A percentile compares a stretch with the other conserved stretches of the same genome.
These are phyloP conservation scores for Myxozyma lipomycoides DNA, from an alignment of 805 yeast species.

Conservation along the genomic window DNA sequence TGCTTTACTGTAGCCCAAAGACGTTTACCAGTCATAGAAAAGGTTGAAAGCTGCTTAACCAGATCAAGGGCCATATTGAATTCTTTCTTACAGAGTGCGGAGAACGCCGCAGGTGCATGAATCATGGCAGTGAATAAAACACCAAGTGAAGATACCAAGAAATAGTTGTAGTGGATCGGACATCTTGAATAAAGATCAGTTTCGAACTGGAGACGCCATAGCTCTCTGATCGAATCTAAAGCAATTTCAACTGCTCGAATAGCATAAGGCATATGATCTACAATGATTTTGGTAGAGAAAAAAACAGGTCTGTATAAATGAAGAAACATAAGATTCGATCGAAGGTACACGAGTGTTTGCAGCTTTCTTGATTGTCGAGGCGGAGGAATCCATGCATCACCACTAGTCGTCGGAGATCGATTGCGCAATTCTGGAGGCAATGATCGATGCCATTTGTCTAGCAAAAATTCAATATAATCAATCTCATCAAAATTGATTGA, in stretches of 20 bases:
- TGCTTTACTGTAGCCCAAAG: slow-evolving; percentile 18
- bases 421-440: slow-evolving; percentile 25
- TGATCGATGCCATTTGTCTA: slow-evolving; percentile 25
- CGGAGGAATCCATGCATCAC: not conserved
- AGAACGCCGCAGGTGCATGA: slow-evolving; percentile 28
- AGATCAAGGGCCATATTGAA: slow-evolving; percentile 28
- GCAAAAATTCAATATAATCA: slow-evolving; percentile 19
- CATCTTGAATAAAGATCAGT: slow-evolving; percentile 28
- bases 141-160: slow-evolving; percentile 31
- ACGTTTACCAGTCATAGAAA: slow-evolving; percentile 20
- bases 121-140: slow-evolving; percentile 29
- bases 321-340: slow-evolving; percentile 22
- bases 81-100: slow-evolving; percentile 23
- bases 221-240: slow-evolving; percentile 28
- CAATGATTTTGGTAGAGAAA: slow-evolving; percentile 21
- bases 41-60: slow-evolving; percentile 25
- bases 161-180: slow-evolving; percentile 32
- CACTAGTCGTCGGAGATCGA: not conserved
- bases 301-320: slow-evolving; percentile 25
- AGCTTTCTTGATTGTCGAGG: slow-evolving; percentile 16
- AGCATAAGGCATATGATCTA: slow-evolving; percentile 18
- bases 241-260: slow-evolving; percentile 30
- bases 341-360: slow-evolving; percentile 14
- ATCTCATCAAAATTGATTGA: slow-evolving; percentile 10
- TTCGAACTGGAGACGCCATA: slow-evolving; percentile 26